Percentiles rank a stretch among this genome's conserved stretches.
phyloP scores from a whole-genome alignment of 805 yeast species.

The Saccharomycopsis fibuligera region DNA sequence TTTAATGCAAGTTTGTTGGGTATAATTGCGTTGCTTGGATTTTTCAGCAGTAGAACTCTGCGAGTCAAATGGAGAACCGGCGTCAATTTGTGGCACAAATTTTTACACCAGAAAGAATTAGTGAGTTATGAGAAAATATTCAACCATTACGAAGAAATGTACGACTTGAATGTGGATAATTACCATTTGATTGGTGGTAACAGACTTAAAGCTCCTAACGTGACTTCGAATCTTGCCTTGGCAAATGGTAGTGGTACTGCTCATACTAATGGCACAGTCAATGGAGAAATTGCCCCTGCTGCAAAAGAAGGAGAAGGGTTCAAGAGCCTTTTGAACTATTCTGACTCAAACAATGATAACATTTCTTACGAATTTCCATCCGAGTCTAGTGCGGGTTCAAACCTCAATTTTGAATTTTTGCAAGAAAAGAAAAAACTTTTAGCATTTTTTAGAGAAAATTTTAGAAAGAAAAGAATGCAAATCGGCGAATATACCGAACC shows the following conservation, averaged over 20 bases:
- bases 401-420: slow-evolving; percentile 1
- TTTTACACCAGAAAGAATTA: slow-evolving; percentile 31
- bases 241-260: not conserved
- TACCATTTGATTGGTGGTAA: slow-evolving; percentile 28
- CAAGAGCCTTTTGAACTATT: slow-evolving; percentile 9
- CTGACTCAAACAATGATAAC: not conserved
- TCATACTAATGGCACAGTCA: not conserved
- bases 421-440: slow-evolving; percentile 12
- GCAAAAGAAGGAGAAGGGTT: not conserved
- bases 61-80: slow-evolving; percentile 32
- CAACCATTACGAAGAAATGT: slow-evolving; percentile 37
- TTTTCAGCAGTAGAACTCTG: slow-evolving; percentile 15
- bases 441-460: slow-evolving; percentile 21
- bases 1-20: slow-evolving; percentile 20
- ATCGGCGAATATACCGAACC: slow-evolving; percentile 49
- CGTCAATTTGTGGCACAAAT: slow-evolving; percentile 27
- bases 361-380: slow-evolving; percentile 1
- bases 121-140: slow-evolving; percentile 31
- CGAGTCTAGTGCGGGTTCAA: not conserved
- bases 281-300: not conserved
- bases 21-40: slow-evolving; percentile 11
- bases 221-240: not conserved
- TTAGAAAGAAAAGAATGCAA: slow-evolving; percentile 30
- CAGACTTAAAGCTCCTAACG: not conserved
- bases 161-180: slow-evolving; percentile 35